Conservation (phyloP, 805 yeast species). For the Gaillardinia entomophila region DNA sequence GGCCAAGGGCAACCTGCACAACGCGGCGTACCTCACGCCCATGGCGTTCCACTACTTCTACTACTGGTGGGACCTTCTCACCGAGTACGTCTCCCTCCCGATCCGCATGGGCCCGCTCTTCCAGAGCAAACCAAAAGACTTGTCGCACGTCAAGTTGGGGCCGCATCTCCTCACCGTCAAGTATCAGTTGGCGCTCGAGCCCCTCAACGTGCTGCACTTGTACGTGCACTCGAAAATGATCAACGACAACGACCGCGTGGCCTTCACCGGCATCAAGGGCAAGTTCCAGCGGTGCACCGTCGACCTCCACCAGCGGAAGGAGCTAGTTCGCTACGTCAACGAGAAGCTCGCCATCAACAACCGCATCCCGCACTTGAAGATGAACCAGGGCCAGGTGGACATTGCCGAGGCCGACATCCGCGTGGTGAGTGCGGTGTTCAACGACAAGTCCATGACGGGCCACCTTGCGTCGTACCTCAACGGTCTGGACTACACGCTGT, state of each 20-base stretch:
- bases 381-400: conserved; percentile 67
- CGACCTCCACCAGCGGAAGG: conserved; percentile 37
- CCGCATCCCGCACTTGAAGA: conserved; percentile 45
- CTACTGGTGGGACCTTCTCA: conserved; percentile 37
- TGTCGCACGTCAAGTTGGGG: conserved; percentile 27
- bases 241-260: conserved; percentile 16
- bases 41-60: conserved; percentile 32
- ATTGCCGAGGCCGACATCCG: conserved; percentile 65
- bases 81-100: conserved; percentile 28
- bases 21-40: conserved; percentile 35
- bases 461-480: conserved; percentile 14
- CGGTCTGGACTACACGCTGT: too few species aligned
- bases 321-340: conserved; percentile 30
- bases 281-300: conserved; percentile 26
- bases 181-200: conserved; percentile 35
- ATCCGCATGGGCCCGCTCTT: conserved; percentile 31
- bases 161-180: conserved; percentile 36
- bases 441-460: conserved; percentile 42
- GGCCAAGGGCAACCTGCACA: conserved; percentile 22
- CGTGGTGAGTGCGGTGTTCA: conserved; percentile 57
- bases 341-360: conserved; percentile 30
- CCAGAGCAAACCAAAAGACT: conserved; percentile 7
- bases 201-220: conserved; percentile 32
- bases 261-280: conserved; percentile 36
- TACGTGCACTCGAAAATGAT: conserved; percentile 22